These are phyloP conservation scores for Vaccinium darrowii DNA, from an alignment of 148 eudicot genomes.

Conservation along the genomic window DNA sequence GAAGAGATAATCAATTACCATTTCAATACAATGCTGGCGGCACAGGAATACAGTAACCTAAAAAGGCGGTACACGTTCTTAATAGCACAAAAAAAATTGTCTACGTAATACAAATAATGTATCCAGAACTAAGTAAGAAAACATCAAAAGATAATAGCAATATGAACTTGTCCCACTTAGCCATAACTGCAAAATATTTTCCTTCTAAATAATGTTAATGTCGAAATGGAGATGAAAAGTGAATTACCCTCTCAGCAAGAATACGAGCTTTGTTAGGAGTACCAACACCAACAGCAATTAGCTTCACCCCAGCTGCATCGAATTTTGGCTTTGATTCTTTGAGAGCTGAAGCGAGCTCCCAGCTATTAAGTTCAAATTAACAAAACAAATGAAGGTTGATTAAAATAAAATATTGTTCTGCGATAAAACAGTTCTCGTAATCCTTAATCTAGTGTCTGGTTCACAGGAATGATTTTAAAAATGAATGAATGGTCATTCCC, in stretches of 20 bases:
- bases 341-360: conserved; percentile 83
- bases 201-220: not conserved
- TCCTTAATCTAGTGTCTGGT: not conserved
- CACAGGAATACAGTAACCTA: not conserved
- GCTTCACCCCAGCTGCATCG: conserved; percentile 82
- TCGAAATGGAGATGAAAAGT: not conserved
- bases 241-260: conserved; percentile 71
- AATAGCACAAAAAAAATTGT: not conserved
- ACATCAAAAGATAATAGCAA: not conserved
- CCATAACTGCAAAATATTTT: not conserved
- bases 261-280: conserved; percentile 75
- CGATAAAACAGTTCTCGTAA: not conserved
- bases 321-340: conserved; percentile 61
- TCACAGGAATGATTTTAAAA: not conserved
- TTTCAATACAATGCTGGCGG: not conserved
- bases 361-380: conserved; percentile 38
- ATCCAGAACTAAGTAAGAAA: not conserved
- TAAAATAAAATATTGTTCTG: not conserved
- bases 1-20: not conserved
- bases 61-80: not conserved
- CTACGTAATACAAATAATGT: not conserved
- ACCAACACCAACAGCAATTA: conserved; percentile 95
- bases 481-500: not conserved
- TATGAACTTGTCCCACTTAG: not conserved
- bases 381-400: conserved; percentile 8